Conservation (phyloP, 164 flowering plant species). For the Sedum album region DNA sequence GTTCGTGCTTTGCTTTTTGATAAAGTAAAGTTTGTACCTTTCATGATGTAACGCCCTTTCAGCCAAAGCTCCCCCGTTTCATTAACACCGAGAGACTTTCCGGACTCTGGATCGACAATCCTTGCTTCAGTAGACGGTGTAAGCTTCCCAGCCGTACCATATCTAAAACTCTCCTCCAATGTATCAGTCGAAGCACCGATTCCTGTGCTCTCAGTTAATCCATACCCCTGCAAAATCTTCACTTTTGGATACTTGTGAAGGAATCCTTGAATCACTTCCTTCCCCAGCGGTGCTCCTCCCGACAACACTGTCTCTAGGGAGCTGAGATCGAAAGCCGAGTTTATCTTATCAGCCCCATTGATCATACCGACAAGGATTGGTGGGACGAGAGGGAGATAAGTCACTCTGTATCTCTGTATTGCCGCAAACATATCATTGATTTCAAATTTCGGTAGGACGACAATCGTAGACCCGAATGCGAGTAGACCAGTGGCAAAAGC, state of each 20-base stretch:
- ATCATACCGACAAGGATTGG: constrained; percentile 50
- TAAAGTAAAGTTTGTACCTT: constrained; percentile 38
- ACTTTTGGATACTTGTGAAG: constrained; percentile 53
- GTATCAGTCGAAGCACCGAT: constrained; percentile 76
- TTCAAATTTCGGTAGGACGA: constrained; percentile 51
- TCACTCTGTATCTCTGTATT: constrained; percentile 31
- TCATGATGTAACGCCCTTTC: constrained; percentile 68
- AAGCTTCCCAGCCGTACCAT: constrained; percentile 76
- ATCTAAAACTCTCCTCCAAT: constrained; percentile 72
- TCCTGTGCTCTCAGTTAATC: constrained; percentile 85
- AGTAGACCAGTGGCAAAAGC: constrained; percentile 46
- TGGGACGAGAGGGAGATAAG: constrained; percentile 55
- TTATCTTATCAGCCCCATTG: constrained; percentile 32
- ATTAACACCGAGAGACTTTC: constrained; percentile 41
- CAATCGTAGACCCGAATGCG: constrained; percentile 45
- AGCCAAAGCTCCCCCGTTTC: constrained; percentile 93
- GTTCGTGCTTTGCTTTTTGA: neutral
- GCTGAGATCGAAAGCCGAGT: constrained; percentile 38
- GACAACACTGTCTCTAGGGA: constrained; percentile 39
- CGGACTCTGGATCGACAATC: constrained; percentile 70
- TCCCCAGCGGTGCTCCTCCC: constrained; percentile 88
- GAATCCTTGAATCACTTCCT: constrained; percentile 77
- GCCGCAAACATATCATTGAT: constrained; percentile 45
- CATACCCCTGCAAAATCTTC: constrained; percentile 70
- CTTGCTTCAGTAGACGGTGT: constrained; percentile 65